phyloP scores from a whole-genome alignment of 2,329 filamentous ascomycete species.

The Trichoderma breve region DNA sequence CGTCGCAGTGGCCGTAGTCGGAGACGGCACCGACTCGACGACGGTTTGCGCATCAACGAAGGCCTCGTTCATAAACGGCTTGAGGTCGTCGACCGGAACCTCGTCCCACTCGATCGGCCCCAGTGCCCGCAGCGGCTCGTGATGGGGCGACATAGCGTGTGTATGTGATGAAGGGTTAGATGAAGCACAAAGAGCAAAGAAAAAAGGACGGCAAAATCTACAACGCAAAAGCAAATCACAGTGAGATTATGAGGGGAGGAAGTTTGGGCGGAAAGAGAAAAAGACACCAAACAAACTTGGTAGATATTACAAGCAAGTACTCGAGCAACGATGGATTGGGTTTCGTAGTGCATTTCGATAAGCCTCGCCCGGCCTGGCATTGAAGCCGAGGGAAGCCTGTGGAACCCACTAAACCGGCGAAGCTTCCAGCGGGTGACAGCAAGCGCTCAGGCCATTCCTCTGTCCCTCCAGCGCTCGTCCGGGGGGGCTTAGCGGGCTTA shows the following conservation, averaged over 20 bases:
- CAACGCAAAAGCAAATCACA: slow-evolving; percentile 4
- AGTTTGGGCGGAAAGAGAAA: background rate
- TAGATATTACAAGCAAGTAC: background rate
- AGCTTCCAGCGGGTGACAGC: background rate
- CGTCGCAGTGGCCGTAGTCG: slow-evolving; percentile 39
- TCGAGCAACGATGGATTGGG: background rate
- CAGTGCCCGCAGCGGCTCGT: slow-evolving; percentile 58
- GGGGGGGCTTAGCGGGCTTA: background rate
- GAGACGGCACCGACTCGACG: slow-evolving; percentile 69
- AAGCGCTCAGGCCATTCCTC: background rate
- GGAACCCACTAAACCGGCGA: background rate
- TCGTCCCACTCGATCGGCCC: slow-evolving; percentile 54
- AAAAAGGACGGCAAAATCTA: background rate
- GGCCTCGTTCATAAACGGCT: slow-evolving; percentile 54
- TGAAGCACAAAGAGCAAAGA: background rate
- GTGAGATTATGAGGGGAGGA: background rate
- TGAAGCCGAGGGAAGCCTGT: slow-evolving; percentile 3
- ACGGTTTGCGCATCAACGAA: slow-evolving; percentile 69
- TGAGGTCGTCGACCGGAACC: slow-evolving; percentile 47
- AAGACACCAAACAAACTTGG: background rate
- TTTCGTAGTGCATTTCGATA: background rate
- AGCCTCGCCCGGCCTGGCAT: background rate
- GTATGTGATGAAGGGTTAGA: background rate
- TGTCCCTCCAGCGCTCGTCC: background rate
- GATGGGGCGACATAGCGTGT: slow-evolving; percentile 40